Conservation (phyloP, 192 early-diverging fungal genomes). For the Linnemannia exigua region DNA sequence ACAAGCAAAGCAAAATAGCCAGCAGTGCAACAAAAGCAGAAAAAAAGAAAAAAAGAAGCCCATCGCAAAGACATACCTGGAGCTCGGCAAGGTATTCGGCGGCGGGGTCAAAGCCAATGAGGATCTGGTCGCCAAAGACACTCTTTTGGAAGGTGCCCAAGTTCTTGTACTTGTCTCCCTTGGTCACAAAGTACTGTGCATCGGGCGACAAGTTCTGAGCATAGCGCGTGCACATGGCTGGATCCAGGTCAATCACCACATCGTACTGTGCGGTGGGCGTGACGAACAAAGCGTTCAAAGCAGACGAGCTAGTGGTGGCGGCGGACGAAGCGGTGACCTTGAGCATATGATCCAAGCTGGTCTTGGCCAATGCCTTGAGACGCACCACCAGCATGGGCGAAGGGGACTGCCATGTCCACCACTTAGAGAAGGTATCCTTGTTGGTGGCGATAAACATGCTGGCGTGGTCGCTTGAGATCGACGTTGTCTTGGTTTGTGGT, state of each 20-base stretch:
- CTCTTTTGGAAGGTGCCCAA: conserved; percentile 63
- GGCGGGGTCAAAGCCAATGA: conserved; percentile 85
- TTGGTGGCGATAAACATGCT: conserved; percentile 78
- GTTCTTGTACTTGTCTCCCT: conserved; percentile 81
- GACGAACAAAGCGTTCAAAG: conserved; percentile 78
- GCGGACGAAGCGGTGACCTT: conserved; percentile 30
- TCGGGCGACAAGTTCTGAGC: conserved; percentile 73
- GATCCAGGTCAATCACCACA: conserved; percentile 77
- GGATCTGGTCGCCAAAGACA: conserved; percentile 69
- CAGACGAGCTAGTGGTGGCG: conserved; percentile 42
- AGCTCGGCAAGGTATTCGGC: conserved; percentile 79
- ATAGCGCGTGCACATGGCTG: conserved; percentile 71
- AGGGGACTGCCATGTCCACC: conserved; percentile 72
- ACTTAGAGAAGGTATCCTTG: conserved; percentile 68
- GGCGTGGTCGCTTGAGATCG: conserved; percentile 57
- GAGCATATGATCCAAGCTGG: conserved; percentile 61
- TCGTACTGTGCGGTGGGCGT: conserved; percentile 86
- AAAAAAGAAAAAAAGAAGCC: conserved; percentile 9
- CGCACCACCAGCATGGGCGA: conserved; percentile 71
- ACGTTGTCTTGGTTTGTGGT: conserved; percentile 29
- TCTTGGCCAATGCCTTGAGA: conserved; percentile 74
- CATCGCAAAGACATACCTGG: conserved; percentile 53
- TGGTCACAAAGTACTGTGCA: conserved; percentile 58
- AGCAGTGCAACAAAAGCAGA: background rate
- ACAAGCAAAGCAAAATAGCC: background rate